Conservation (phyloP, 208 protist genomes). For the Spironucleus salmonicida region DNA sequence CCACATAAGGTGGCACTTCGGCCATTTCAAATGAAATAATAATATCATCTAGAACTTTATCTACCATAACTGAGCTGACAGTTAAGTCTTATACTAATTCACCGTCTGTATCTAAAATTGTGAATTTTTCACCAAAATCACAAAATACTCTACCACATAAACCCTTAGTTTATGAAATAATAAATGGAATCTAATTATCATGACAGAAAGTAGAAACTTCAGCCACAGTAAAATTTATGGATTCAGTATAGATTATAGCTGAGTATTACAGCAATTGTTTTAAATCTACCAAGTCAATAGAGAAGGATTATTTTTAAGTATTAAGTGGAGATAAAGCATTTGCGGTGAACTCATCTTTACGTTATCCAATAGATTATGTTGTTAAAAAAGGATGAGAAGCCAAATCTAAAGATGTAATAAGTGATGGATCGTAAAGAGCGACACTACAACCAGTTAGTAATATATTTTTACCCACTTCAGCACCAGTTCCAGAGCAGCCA, state of each 20-base stretch:
- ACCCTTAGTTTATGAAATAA: constrained; percentile 34
- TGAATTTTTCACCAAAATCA: constrained; percentile 59
- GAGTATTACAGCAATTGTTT: neutral
- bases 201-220: constrained; percentile 6
- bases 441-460: constrained; percentile 33
- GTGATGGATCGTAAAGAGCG: constrained; percentile 34
- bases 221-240: neutral
- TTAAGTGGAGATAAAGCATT: constrained; percentile 38
- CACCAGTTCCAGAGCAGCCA: constrained; percentile 21
- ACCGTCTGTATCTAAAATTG: constrained; percentile 54
- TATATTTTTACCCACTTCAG: constrained; percentile 38
- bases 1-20: too few species aligned
- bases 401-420: constrained; percentile 24
- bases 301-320: constrained; percentile 18
- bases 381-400: constrained; percentile 37
- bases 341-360: neutral
- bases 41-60: neutral
- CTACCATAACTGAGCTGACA: neutral
- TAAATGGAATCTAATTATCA: constrained; percentile 33
- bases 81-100: constrained; percentile 41
- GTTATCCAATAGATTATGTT: constrained; percentile 31
- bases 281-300: neutral
- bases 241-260: neutral
- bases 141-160: constrained; percentile 54
- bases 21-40: too few species aligned